Percentiles rank a stretch among this genome's conserved stretches.
These are phyloP conservation scores for Talaromyces borbonicus DNA, from an alignment of 495 filamentous ascomycete genomes.

Conservation along the genomic window DNA sequence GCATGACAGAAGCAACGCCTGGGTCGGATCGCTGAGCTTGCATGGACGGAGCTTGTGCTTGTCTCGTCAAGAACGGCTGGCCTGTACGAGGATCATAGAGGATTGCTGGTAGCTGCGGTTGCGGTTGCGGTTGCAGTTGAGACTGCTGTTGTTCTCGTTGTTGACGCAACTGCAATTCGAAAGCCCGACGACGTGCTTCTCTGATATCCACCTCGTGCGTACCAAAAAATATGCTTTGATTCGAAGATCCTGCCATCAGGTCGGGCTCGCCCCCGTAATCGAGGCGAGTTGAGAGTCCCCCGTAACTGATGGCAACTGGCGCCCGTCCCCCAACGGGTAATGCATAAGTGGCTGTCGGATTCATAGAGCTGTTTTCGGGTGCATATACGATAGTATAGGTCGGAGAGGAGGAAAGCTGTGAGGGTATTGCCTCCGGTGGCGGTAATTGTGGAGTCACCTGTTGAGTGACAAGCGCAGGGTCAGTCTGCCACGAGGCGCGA, in stretches of 20 bases:
- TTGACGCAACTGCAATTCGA: background rate
- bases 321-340: background rate
- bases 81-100: background rate
- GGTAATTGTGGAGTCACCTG: slow-evolving; percentile 11
- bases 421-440: background rate
- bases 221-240: slow-evolving; percentile 17
- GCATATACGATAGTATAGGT: background rate
- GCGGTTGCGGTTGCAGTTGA: background rate
- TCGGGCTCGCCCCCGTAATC: slow-evolving; percentile 1
- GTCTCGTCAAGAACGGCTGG: background rate
- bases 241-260: background rate
- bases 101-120: background rate
- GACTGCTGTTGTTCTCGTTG: background rate
- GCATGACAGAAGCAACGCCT: background rate
- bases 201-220: slow-evolving; percentile 24
- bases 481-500: slow-evolving; percentile 31
- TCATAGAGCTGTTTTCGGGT: background rate
- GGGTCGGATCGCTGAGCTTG: background rate
- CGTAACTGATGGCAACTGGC: background rate
- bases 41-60: background rate
- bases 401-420: background rate
- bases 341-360: background rate
- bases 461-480: slow-evolving; percentile 15
- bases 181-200: slow-evolving; percentile 18
- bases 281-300: background rate